Percentiles rank a stretch among this genome's conserved stretches.
Conservation (phyloP, 2,329 filamentous ascomycete genomes). For the Epichloe glyceriae region DNA sequence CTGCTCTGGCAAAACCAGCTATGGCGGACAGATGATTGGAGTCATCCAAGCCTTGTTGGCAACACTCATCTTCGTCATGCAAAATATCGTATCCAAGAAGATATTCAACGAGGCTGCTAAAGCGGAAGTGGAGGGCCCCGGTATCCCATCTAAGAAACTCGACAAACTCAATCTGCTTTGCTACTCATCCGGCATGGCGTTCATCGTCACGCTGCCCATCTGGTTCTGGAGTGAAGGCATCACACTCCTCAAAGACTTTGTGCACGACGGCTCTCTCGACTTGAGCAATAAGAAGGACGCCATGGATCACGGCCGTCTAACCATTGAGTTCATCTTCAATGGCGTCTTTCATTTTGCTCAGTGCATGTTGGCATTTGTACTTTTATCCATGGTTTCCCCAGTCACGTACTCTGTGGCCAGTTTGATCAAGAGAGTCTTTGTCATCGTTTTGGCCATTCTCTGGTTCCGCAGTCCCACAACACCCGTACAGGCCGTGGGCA, state of each 20-base stretch:
- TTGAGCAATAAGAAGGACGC: constrained; percentile 47
- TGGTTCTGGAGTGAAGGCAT: constrained; percentile 91
- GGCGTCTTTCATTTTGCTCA: constrained; percentile 93
- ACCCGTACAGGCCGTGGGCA: constrained; percentile 68
- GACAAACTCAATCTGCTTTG: constrained; percentile 95
- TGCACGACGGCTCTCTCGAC: constrained; percentile 66
- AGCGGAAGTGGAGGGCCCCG: constrained; percentile 61
- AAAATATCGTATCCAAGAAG: constrained; percentile 97
- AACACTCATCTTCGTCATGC: constrained; percentile 90
- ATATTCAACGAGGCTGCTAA: constrained; percentile 90
- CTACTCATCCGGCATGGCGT: constrained; percentile 91
- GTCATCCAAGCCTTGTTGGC: constrained; percentile 78
- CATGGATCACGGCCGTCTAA: constrained; percentile 60
- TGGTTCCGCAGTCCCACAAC: constrained; percentile 94
- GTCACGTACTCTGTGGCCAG: constrained; percentile 96
- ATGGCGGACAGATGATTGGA: constrained; percentile 80
- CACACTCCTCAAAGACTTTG: constrained; percentile 60
- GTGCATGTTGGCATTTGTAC: constrained; percentile 86
- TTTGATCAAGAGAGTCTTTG: constrained; percentile 92
- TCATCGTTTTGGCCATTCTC: constrained; percentile 85
- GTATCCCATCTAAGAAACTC: constrained; percentile 58
- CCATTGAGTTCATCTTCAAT: constrained; percentile 91
- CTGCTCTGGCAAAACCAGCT: constrained; percentile 68
- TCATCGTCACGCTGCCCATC: constrained; percentile 74
- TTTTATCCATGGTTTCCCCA: constrained; percentile 85